These are phyloP conservation scores for Arctium minus DNA, from an alignment of 129 eudicot species.

Conservation along the genomic window DNA sequence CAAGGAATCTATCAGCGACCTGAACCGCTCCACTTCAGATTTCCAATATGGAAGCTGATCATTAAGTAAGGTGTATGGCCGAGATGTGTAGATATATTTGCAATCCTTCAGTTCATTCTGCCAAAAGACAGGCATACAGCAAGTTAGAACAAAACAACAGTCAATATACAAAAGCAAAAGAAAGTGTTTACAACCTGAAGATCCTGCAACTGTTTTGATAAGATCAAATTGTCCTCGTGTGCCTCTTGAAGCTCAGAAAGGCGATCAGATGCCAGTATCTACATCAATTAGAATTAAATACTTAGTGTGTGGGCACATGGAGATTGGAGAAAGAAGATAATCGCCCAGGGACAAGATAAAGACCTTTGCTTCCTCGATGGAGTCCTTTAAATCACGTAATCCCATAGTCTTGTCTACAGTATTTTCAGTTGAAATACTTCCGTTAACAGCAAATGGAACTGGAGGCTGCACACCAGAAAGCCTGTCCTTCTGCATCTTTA, in stretches of 20 bases:
- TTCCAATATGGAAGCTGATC: constrained; percentile 95
- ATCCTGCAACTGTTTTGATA: constrained; percentile 82
- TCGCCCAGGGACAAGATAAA: neutral
- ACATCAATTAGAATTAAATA: constrained; percentile 15
- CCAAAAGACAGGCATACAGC: constrained; percentile 1
- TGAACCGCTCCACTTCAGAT: constrained; percentile 71
- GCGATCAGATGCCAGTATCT: constrained; percentile 89
- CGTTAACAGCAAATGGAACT: constrained; percentile 56
- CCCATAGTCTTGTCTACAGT: constrained; percentile 63
- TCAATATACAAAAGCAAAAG: neutral
- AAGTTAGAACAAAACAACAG: constrained; percentile 14
- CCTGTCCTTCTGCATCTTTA: constrained; percentile 86
- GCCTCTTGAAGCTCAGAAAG: constrained; percentile 92
- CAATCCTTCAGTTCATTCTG: constrained; percentile 78
- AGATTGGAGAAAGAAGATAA: constrained; percentile 2
- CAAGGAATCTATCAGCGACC: constrained; percentile 56
- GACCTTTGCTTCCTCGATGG: constrained; percentile 88
- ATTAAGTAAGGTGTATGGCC: constrained; percentile 63
- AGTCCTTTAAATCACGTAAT: constrained; percentile 69
- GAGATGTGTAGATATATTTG: constrained; percentile 64
- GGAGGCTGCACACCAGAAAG: constrained; percentile 52
- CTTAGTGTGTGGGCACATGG: neutral
- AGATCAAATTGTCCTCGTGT: constrained; percentile 61
- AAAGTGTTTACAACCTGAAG: constrained; percentile 55
- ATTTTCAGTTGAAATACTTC: constrained; percentile 69